Evolutionary conservation across 257 asterid genomes (phyloP).

Genomic region (Orobanche coerulescens): DNA sequence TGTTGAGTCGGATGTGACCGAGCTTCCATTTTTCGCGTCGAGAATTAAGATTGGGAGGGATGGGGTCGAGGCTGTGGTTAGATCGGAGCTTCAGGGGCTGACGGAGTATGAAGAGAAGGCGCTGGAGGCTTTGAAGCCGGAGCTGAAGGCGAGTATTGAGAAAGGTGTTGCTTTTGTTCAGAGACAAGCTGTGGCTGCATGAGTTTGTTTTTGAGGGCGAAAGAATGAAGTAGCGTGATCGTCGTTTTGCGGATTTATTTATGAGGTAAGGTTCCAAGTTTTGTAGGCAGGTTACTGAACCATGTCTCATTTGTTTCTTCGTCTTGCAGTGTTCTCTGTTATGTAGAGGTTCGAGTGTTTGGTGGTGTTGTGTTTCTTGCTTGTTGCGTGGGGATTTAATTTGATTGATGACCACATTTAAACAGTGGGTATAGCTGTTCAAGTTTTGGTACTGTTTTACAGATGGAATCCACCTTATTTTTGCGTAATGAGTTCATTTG

Average conservation of each 20-base stretch:
- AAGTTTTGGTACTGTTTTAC: no score
- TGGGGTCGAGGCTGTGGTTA: conserved; percentile 66
- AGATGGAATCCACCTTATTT: no score
- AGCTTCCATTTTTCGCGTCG: conserved; percentile 83
- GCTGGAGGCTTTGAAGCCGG: conserved; percentile 74
- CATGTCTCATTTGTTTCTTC: not conserved
- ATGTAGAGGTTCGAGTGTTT: not conserved
- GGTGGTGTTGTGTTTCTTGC: conserved; percentile 31
- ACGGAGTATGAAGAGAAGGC: conserved; percentile 70
- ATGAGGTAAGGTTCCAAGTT: conserved; percentile 15
- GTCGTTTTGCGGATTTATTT: conserved; percentile 16
- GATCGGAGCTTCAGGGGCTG: conserved; percentile 63
- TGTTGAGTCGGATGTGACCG: conserved; percentile 57
- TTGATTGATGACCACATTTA: no score
- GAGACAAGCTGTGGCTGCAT: conserved; percentile 64
- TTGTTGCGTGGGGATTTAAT: not conserved
- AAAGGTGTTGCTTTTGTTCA: conserved; percentile 60
- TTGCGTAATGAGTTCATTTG: no score
- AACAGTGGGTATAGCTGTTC: no score
- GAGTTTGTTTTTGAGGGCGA: conserved; percentile 18
- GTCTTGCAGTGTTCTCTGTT: not conserved
- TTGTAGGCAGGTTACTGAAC: conserved; percentile 19
- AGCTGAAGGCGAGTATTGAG: conserved; percentile 75
- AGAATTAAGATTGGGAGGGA: conserved; percentile 71
- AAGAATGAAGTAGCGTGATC: conserved; percentile 23